Evolutionary conservation across 208 protist genomes (phyloP).

Genomic region (Leishmania braziliensis): DNA sequence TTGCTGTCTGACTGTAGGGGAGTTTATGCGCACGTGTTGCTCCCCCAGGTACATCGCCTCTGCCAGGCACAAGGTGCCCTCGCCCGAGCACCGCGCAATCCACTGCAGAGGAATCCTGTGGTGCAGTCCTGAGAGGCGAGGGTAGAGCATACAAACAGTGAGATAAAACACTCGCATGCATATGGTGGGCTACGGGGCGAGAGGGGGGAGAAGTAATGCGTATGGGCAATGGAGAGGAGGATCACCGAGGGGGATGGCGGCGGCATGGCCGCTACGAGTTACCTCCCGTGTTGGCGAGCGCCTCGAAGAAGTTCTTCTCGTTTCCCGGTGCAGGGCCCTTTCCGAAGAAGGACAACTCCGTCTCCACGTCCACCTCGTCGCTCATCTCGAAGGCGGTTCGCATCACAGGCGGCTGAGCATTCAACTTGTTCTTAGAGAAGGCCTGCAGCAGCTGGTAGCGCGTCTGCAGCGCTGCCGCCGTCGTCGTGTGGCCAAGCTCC

Average conservation of each 20-base stretch:
- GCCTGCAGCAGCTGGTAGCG: constrained; percentile 79
- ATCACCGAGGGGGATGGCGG: constrained; percentile 2
- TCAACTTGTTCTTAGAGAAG: constrained; percentile 63
- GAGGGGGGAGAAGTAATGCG: neutral
- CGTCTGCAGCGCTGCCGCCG: constrained; percentile 56
- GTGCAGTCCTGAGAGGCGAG: neutral
- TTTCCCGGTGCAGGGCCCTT: constrained; percentile 81
- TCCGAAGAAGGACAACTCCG: constrained; percentile 81
- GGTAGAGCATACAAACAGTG: neutral
- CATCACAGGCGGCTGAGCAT: constrained; percentile 56
- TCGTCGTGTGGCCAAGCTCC: constrained; percentile 47
- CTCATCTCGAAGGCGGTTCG: constrained; percentile 89
- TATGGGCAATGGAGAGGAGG: neutral
- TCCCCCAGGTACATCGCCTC: neutral
- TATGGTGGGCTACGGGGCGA: neutral
- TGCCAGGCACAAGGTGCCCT: neutral
- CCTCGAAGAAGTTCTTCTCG: constrained; percentile 79
- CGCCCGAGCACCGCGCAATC: neutral
- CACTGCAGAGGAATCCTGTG: neutral
- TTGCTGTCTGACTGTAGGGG: neutral
- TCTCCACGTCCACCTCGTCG: constrained; percentile 86
- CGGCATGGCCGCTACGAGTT: constrained; percentile 5
- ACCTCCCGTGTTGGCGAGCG: constrained; percentile 47
- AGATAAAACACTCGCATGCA: neutral
- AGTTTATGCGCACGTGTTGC: neutral